phyloP scores from a whole-genome alignment of 352 stramenopile species.

The Phytophthora ramorum region DNA sequence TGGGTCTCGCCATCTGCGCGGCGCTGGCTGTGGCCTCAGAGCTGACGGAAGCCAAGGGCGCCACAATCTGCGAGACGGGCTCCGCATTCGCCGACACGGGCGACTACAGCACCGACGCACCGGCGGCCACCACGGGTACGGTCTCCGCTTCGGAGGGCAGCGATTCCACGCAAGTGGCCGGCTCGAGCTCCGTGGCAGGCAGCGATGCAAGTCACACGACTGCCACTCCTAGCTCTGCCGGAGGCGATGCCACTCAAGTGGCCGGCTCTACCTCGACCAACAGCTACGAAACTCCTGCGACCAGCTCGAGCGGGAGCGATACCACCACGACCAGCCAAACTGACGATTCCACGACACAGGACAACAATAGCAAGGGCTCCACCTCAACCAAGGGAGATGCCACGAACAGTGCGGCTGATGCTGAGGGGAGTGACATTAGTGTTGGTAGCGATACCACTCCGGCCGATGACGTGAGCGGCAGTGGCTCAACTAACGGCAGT shows the following conservation, averaged over 20 bases:
- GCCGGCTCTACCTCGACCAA: slow-evolving; percentile 9
- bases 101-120: slow-evolving; percentile 20
- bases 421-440: not conserved
- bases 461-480: slow-evolving; percentile 2
- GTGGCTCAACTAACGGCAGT: not conserved
- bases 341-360: slow-evolving; percentile 8
- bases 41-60: slow-evolving; percentile 22
- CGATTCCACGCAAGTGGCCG: not conserved
- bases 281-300: slow-evolving; percentile 6
- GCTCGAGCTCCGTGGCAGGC: slow-evolving; percentile 1
- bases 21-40: slow-evolving; percentile 27
- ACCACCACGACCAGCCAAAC: slow-evolving; percentile 10
- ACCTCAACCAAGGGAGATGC: slow-evolving; percentile 2
- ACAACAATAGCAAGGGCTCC: not conserved
- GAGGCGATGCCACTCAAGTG: slow-evolving; percentile 7
- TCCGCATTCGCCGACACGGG: slow-evolving; percentile 21
- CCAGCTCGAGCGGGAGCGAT: slow-evolving; percentile 17
- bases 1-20: slow-evolving; percentile 31
- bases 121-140: slow-evolving; percentile 3
- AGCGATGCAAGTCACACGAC: not conserved
- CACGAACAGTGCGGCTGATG: not conserved
- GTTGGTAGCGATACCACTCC: slow-evolving; percentile 5
- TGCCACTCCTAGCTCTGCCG: not conserved
- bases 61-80: slow-evolving; percentile 22
- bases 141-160: slow-evolving; percentile 12